Evolutionary conservation across 1,139 yeast genomes (phyloP).

Genomic region (Yamadazyma aaseri): DNA sequence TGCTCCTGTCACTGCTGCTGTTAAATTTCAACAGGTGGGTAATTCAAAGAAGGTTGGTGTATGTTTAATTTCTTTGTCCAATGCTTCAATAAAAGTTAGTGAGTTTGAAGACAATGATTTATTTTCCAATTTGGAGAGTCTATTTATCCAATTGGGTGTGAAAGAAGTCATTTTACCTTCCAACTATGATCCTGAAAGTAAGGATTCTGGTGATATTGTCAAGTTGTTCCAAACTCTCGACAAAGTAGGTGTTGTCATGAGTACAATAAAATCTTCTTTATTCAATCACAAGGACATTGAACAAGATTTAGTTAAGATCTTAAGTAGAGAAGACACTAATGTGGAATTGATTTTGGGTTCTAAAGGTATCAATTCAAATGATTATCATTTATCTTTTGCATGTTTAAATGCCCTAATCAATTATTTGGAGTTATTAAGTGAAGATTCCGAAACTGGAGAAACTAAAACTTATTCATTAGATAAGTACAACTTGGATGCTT

Average conservation of each 20-base stretch:
- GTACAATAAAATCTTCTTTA: constrained; percentile 55
- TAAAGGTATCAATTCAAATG: constrained; percentile 46
- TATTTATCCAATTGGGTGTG: constrained; percentile 83
- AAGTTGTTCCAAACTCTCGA: constrained; percentile 65
- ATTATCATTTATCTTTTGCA: constrained; percentile 32
- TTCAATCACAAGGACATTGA: constrained; percentile 67
- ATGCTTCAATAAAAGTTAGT: constrained; percentile 62
- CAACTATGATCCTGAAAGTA: constrained; percentile 32
- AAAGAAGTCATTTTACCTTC: constrained; percentile 75
- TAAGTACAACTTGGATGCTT: constrained; percentile 69
- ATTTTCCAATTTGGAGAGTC: constrained; percentile 80
- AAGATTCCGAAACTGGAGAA: constrained; percentile 16
- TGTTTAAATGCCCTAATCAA: constrained; percentile 63
- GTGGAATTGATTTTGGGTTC: constrained; percentile 58
- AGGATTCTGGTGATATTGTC: constrained; percentile 30
- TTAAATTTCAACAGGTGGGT: constrained; percentile 54
- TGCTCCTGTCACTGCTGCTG: constrained; percentile 72
- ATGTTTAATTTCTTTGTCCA: constrained; percentile 74
- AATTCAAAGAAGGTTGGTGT: constrained; percentile 62
- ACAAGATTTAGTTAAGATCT: constrained; percentile 65
- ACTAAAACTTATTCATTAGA: constrained; percentile 48
- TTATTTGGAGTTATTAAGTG: constrained; percentile 63
- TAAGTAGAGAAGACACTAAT: constrained; percentile 40
- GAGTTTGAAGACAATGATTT: constrained; percentile 88
- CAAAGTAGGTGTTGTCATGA: constrained; percentile 69